Conservation (phyloP, 805 yeast genomes). For the Teunomyces lycoperdinae region DNA sequence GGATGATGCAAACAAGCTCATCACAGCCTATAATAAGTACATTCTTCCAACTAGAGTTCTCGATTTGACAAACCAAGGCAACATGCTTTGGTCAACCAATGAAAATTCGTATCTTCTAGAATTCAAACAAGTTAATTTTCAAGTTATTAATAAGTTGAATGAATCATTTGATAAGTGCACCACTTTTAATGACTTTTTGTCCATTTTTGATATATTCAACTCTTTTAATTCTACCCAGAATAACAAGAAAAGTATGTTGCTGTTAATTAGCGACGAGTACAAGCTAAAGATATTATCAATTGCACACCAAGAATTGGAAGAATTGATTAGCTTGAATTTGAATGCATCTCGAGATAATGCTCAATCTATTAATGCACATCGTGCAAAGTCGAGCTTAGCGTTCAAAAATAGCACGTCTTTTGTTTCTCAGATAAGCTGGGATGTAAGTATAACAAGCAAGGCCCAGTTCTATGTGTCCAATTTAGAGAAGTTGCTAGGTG, state of each 20-base stretch:
- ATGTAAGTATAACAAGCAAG: conserved; percentile 17
- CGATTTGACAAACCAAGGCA: conserved; percentile 33
- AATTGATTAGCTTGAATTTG: conserved; percentile 12
- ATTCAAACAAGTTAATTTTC: conserved; percentile 19
- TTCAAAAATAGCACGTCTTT: background rate
- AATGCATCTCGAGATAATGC: background rate
- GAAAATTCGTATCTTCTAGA: conserved; percentile 24
- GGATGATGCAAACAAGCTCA: conserved; percentile 16
- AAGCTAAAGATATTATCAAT: conserved; percentile 29
- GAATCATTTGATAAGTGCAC: conserved; percentile 22
- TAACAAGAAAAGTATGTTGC: conserved; percentile 14
- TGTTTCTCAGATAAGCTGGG: conserved; percentile 4
- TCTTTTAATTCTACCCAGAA: conserved; percentile 3
- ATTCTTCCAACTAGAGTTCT: conserved; percentile 27
- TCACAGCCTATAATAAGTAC: conserved; percentile 27
- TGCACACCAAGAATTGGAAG: conserved; percentile 26
- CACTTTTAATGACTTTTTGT: conserved; percentile 25
- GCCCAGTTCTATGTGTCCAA: conserved; percentile 20
- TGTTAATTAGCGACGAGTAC: conserved; percentile 35
- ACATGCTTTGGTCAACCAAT: conserved; percentile 25
- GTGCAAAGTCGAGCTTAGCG: background rate
- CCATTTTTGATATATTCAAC: conserved; percentile 23
- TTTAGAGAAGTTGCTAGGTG: conserved; percentile 28
- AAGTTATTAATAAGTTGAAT: conserved; percentile 23
- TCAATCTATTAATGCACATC: background rate